phyloP scores from a whole-genome alignment of 2,329 filamentous ascomycete genomes.

The Bipolaris sorokiniana region DNA sequence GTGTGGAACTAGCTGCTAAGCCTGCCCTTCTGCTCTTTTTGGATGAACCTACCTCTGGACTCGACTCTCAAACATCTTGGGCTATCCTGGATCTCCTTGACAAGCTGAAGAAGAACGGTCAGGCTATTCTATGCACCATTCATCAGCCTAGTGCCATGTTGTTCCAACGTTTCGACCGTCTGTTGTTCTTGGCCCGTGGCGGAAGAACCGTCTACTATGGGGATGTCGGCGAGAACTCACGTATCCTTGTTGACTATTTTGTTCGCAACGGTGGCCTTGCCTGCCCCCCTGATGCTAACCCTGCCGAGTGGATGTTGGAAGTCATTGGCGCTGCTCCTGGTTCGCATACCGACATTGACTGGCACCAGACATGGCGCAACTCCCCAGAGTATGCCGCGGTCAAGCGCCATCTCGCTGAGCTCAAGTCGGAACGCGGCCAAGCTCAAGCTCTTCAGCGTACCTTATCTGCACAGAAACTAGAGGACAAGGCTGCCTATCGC shows the following conservation, averaged over 20 bases:
- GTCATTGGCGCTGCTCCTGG: conserved; percentile 61
- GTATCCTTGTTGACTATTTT: conserved; percentile 74
- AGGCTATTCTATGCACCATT: conserved; percentile 92
- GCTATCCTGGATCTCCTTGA: conserved; percentile 86
- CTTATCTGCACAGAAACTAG: conserved; percentile 49
- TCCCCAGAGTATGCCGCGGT: conserved; percentile 55
- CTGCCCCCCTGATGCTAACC: conserved; percentile 74
- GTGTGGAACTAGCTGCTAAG: conserved; percentile 93
- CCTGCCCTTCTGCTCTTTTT: conserved; percentile 88
- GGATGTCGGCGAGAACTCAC: conserved; percentile 74
- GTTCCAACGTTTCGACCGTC: conserved; percentile 86
- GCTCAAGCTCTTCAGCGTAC: conserved; percentile 43
- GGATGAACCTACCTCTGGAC: conserved; percentile 92
- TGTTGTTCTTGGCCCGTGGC: conserved; percentile 77
- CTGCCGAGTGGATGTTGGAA: conserved; percentile 79
- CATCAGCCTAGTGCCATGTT: conserved; percentile 96
- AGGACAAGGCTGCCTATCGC: conserved; percentile 65
- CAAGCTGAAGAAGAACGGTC: conserved; percentile 83
- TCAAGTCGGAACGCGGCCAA: conserved; percentile 51
- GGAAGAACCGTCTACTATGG: conserved; percentile 84
- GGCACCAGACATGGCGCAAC: conserved; percentile 57
- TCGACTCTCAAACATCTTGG: conserved; percentile 93
- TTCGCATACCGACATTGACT: conserved; percentile 58
- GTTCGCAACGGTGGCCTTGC: conserved; percentile 70
- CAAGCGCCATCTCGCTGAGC: conserved; percentile 54